These are phyloP conservation scores for Phytophthora hybrid DNA, from an alignment of 352 stramenopile species.

Conservation along the genomic window DNA sequence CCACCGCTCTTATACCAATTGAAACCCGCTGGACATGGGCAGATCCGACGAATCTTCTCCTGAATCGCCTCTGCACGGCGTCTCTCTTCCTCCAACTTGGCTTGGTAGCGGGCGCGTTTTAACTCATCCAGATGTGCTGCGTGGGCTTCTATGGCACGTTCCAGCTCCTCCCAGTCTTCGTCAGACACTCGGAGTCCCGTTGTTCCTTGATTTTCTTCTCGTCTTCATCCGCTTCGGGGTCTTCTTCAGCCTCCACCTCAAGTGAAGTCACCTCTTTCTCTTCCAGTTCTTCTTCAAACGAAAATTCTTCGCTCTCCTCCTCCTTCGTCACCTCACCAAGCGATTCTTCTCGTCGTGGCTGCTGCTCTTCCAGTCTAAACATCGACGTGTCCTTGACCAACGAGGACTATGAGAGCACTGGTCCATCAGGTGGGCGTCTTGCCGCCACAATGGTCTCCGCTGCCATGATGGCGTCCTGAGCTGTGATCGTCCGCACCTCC, in stretches of 20 bases:
- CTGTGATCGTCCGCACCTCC: slow-evolving; percentile 58
- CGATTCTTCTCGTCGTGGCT: neutral
- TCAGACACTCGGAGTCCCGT: slow-evolving; percentile 68
- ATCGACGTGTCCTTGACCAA: slow-evolving; percentile 4
- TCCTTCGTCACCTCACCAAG: slow-evolving; percentile 1
- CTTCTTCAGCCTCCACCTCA: slow-evolving; percentile 35
- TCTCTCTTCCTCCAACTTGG: slow-evolving; percentile 48
- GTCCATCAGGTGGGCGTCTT: slow-evolving; percentile 47
- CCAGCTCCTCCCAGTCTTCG: slow-evolving; percentile 71
- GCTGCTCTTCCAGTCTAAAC: slow-evolving; percentile 7
- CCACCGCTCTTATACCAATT: slow-evolving; percentile 63
- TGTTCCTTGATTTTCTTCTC: slow-evolving; percentile 20
- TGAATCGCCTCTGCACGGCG: slow-evolving; percentile 52
- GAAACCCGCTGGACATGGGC: slow-evolving; percentile 72
- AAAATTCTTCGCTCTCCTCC: slow-evolving; percentile 7
- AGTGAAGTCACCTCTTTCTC: slow-evolving; percentile 4
- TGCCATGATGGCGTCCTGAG: slow-evolving; percentile 51
- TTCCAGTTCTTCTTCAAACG: slow-evolving; percentile 22
- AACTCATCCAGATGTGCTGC: slow-evolving; percentile 46
- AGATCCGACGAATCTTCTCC: slow-evolving; percentile 69
- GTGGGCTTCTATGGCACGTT: slow-evolving; percentile 66
- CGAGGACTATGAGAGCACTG: slow-evolving; percentile 41
- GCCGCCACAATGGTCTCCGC: slow-evolving; percentile 43
- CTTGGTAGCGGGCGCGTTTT: slow-evolving; percentile 41
- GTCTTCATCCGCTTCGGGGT: slow-evolving; percentile 24